Conservation (phyloP, 2,329 filamentous ascomycete genomes). For the Alternaria arborescens region DNA sequence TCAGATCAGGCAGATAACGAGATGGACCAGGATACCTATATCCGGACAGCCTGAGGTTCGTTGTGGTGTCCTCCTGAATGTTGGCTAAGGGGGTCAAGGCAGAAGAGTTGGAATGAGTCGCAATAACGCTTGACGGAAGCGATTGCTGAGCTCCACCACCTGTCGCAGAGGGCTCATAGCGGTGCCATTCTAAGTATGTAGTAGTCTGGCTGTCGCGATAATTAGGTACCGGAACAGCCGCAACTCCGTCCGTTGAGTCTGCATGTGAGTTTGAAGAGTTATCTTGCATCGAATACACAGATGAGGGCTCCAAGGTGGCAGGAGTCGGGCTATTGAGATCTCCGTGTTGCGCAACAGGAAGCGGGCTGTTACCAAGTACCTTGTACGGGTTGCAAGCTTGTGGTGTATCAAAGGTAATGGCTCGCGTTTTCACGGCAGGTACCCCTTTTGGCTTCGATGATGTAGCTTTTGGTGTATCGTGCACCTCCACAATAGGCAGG, state of each 20-base stretch:
- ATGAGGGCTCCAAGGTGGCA: conserved; percentile 27
- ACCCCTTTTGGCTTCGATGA: conserved; percentile 19
- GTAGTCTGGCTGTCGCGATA: conserved; percentile 47
- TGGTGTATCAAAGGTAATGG: conserved; percentile 8
- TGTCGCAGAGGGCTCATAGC: neutral
- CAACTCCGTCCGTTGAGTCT: conserved; percentile 21
- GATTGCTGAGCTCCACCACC: conserved; percentile 3
- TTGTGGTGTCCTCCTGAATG: conserved; percentile 43
- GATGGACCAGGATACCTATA: conserved; percentile 42
- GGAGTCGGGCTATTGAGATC: conserved; percentile 24
- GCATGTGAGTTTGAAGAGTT: conserved; percentile 23
- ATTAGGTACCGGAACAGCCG: conserved; percentile 19
- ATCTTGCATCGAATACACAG: conserved; percentile 37
- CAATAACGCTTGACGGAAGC: conserved; percentile 15
- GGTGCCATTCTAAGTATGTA: conserved; percentile 45
- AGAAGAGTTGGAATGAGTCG: conserved; percentile 12
- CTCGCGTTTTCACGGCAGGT: conserved; percentile 11
- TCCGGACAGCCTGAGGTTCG: conserved; percentile 42
- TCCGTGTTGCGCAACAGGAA: conserved; percentile 19
- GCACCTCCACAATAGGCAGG: conserved; percentile 8
- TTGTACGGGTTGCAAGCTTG: conserved; percentile 16
- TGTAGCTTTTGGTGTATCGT: conserved; percentile 23
- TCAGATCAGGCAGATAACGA: conserved; percentile 55
- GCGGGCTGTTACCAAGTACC: conserved; percentile 3
- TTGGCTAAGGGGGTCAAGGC: conserved; percentile 11